Evolutionary conservation across 176 grass and related monocot species (phyloP).

Genomic region (Secale cereale): DNA sequence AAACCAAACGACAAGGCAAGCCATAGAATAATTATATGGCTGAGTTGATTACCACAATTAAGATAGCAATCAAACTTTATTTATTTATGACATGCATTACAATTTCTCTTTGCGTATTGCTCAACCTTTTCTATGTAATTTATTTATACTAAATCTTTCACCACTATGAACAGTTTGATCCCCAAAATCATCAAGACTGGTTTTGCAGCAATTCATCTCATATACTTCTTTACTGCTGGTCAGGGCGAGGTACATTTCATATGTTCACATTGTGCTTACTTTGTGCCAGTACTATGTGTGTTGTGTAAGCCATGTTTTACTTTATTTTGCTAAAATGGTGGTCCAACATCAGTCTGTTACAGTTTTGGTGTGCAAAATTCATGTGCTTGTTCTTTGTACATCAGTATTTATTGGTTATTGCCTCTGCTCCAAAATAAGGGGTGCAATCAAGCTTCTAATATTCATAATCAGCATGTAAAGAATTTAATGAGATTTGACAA

Average conservation of each 20-base stretch:
- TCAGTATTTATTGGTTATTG: not conserved
- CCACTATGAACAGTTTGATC: constrained; percentile 59
- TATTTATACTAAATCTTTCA: constrained; percentile 13
- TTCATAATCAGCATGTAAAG: not conserved
- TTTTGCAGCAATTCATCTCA: constrained; percentile 95
- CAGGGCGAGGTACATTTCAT: constrained; percentile 79
- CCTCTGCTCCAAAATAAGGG: not conserved
- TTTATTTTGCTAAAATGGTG: constrained; percentile 9
- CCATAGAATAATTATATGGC: not conserved
- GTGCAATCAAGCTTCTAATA: not conserved
- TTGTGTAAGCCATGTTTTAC: not conserved
- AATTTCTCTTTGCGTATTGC: not conserved
- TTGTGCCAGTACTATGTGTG: not conserved
- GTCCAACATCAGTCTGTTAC: not conserved
- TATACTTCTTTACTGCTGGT: constrained; percentile 99
- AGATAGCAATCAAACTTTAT: not conserved
- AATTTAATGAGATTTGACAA: not conserved
- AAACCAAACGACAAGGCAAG: constrained; percentile 76
- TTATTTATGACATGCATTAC: not conserved
- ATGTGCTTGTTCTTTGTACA: not conserved
- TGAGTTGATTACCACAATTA: not conserved
- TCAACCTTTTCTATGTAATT: constrained; percentile 3
- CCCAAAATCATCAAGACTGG: constrained; percentile 97
- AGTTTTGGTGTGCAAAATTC: not conserved
- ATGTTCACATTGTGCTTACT: not conserved